A percentile compares a stretch with the other conserved stretches of the same genome.
Conservation (phyloP, 2,329 filamentous ascomycete species). For the Colletotrichum paranaense region DNA sequence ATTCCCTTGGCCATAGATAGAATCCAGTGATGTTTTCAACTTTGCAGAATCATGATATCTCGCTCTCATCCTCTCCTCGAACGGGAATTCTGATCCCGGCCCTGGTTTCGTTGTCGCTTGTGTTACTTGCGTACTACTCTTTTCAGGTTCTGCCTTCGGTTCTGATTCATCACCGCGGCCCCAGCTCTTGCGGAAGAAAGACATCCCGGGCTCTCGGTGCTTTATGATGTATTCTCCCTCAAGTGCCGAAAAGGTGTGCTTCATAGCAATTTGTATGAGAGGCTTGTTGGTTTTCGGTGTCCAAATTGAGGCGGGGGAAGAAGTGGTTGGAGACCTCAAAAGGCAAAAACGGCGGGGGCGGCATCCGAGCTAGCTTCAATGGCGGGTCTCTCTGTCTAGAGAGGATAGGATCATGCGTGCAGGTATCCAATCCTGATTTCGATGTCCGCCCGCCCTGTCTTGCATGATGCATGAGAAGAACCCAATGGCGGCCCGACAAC, state of each 20-base stretch:
- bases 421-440: not conserved
- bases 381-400: not conserved
- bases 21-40: not conserved
- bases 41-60: slow-evolving; percentile 9
- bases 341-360: not conserved
- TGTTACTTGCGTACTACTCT: too few species aligned
- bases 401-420: not conserved
- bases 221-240: too few species aligned
- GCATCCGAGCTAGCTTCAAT: too few species aligned
- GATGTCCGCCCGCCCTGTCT: not conserved
- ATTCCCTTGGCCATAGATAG: slow-evolving; percentile 6
- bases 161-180: not conserved
- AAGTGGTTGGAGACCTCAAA: not conserved
- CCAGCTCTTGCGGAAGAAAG: not conserved
- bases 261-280: slow-evolving; percentile 8
- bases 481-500: slow-evolving; percentile 14
- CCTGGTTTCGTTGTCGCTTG: not conserved
- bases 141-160: not conserved
- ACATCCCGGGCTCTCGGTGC: not conserved
- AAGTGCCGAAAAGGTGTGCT: not conserved
- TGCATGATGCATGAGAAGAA: slow-evolving; percentile 21
- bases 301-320: not conserved
- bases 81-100: not conserved
- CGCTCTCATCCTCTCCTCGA: not conserved
- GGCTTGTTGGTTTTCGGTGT: not conserved